Evolutionary conservation across 2,329 filamentous ascomycete species (phyloP).

Genomic region (Amphichorda felina): DNA sequence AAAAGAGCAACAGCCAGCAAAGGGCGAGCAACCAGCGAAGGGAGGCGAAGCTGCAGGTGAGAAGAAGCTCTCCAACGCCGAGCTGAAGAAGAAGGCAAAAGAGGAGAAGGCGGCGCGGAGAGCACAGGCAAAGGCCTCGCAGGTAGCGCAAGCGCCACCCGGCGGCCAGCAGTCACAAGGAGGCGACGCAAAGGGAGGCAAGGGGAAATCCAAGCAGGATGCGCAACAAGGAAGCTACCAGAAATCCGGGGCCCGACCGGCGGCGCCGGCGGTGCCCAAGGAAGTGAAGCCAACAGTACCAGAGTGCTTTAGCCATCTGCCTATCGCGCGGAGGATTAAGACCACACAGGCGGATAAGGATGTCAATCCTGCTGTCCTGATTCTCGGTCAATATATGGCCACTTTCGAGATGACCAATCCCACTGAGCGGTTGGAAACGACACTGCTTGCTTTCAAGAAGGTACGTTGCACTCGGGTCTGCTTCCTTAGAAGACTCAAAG

Average conservation of each 20-base stretch:
- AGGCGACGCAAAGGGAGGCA: constrained; percentile 31
- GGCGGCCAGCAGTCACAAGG: constrained; percentile 16
- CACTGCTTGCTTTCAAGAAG: constrained; percentile 79
- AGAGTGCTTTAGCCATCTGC: constrained; percentile 73
- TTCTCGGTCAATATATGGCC: constrained; percentile 81
- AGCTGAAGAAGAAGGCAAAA: constrained; percentile 81
- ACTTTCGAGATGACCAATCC: constrained; percentile 83
- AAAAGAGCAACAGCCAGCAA: constrained; percentile 10
- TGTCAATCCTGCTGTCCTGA: constrained; percentile 78
- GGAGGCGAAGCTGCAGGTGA: constrained; percentile 11
- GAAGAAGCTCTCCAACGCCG: constrained; percentile 58
- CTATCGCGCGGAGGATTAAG: constrained; percentile 48
- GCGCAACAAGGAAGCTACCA: constrained; percentile 12
- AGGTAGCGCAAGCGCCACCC: constrained; percentile 26
- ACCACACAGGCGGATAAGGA: constrained; percentile 53
- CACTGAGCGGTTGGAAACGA: constrained; percentile 77
- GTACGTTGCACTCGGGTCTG: neutral
- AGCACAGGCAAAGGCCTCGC: constrained; percentile 54
- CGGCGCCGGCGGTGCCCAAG: constrained; percentile 24
- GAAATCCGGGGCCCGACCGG: constrained; percentile 17
- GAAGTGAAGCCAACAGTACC: constrained; percentile 49
- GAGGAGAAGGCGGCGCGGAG: constrained; percentile 83
- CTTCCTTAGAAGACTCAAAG: too few relatives aligned
- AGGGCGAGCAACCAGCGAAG: constrained; percentile 10
- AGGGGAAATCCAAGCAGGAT: constrained; percentile 35